A percentile compares a stretch with the other conserved stretches of the same genome.
Evolutionary conservation across 2,329 filamentous ascomycete genomes (phyloP).

Genomic region (Stenocarpella maydis): DNA sequence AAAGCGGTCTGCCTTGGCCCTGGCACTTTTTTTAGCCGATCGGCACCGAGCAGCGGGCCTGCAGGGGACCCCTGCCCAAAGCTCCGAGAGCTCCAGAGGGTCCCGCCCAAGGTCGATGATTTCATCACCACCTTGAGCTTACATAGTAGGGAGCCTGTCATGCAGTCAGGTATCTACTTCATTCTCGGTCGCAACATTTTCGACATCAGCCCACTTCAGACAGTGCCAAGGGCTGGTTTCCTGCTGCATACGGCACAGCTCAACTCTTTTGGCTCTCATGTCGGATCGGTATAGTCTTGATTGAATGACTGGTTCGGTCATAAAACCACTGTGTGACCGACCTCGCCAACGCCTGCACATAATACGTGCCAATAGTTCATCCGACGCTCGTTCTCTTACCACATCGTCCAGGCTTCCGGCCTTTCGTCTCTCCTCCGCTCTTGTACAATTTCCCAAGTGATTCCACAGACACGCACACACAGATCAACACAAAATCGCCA

Average conservation of each 20-base stretch:
- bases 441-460: neutral
- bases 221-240: neutral
- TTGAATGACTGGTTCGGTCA: neutral
- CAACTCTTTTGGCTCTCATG: neutral
- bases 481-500: conserved; percentile 44
- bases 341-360: neutral
- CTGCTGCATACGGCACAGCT: neutral
- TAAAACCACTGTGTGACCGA: neutral
- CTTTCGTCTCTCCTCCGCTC: neutral
- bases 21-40: conserved; percentile 20
- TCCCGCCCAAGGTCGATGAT: conserved; percentile 29
- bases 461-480: neutral
- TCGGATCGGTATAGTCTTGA: neutral
- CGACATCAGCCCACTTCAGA: neutral
- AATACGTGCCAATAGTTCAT: conserved; percentile 13
- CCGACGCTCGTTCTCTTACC: neutral
- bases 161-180: neutral
- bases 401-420: neutral
- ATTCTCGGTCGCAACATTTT: neutral
- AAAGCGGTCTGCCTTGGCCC: too few species aligned
- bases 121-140: conserved; percentile 31
- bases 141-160: too few species aligned
- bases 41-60: conserved; percentile 1
- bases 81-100: neutral
- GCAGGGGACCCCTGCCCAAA: conserved; percentile 11